These are phyloP conservation scores for Nemania bipapillata DNA, from an alignment of 2,329 filamentous ascomycete genomes.

Conservation along the genomic window DNA sequence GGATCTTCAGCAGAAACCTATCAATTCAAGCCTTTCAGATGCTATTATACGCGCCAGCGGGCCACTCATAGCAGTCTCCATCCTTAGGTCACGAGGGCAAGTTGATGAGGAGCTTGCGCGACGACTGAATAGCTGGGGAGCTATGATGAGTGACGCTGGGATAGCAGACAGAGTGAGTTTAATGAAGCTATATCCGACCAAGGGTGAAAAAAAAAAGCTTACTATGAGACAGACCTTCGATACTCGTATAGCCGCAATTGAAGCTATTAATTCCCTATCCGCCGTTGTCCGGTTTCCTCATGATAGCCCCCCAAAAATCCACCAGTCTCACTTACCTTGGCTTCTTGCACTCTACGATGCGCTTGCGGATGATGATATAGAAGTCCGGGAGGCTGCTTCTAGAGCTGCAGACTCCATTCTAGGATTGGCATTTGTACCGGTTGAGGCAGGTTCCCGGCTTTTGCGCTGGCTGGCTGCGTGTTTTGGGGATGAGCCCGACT, in stretches of 20 bases:
- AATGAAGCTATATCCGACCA: neutral
- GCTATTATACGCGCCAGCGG: conserved; percentile 62
- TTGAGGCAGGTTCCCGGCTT: conserved; percentile 61
- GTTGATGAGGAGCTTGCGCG: conserved; percentile 35
- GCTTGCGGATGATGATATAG: conserved; percentile 91
- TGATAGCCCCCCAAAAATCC: conserved; percentile 8
- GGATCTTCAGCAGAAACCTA: conserved; percentile 52
- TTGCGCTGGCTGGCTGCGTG: conserved; percentile 56
- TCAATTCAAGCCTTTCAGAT: conserved; percentile 63
- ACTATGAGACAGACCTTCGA: conserved; percentile 66
- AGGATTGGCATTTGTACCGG: conserved; percentile 56
- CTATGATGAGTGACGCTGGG: conserved; percentile 61
- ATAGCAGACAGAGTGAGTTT: conserved; percentile 61
- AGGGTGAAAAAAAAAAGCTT: conserved; percentile 10
- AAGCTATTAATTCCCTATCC: conserved; percentile 66
- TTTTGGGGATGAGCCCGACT: conserved; percentile 53
- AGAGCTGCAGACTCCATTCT: conserved; percentile 61
- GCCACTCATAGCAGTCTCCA: conserved; percentile 55
- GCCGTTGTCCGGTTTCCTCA: conserved; percentile 36
- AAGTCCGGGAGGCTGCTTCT: conserved; percentile 76
- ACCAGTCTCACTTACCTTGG: conserved; percentile 61
- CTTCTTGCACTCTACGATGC: conserved; percentile 77
- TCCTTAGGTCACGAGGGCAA: conserved; percentile 34
- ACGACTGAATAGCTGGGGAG: conserved; percentile 58
- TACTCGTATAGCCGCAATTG: conserved; percentile 68